Base-by-base conservation (phyloP, 176 grass and related monocot species). In the Poa annua region DNA sequence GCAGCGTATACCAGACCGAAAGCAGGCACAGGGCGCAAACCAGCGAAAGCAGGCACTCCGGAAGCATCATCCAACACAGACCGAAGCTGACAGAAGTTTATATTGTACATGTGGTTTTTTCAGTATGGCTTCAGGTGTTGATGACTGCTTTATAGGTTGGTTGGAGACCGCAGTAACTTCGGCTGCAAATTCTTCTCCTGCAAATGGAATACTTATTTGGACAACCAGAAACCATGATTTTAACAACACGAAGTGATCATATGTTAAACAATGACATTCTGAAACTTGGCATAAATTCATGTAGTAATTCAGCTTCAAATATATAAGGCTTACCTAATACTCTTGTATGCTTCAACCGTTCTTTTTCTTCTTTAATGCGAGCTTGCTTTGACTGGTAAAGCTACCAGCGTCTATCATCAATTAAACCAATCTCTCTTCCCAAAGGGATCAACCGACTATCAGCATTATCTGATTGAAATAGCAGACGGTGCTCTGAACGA, bases 31-130 rank as follows among this genome's bases (percentile, higher is more conserved):
- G n/a, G n/a, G n/a, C n/a, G n/a, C n/a, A n/a, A n/a, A n/a, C n/a
- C n/a, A n/a, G n/a, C n/a, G n/a, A n/a, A n/a, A n/a, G n/a, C n/a
- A n/a, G n/a, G n/a, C n/a, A n/a, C n/a, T n/a, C n/a, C n/a, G n/a
- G n/a, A n/a, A n/a, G n/a, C n/a, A n/a, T n/a, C n/a, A n/a, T n/a
- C n/a, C n/a, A n/a, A n/a, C n/a, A n/a, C n/a, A n/a, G n/a, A n/a
- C n/a, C n/a, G n/a, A n/a, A n/a, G n/a, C n/a, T n/a, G n/a, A n/a
- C 84, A 98, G 87, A 92, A 98, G 83, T 79, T 89, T 96, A 85
- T 98, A 98, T 19, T 96, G 87, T 70, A 98, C 78, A 90, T 93
- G 96, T 62, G 96, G 96, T 75, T 93, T 98, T 75, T 98, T 98
- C 49, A 96, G 85, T 80, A 98, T 85, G 77, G 80, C 90, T 83